These are phyloP conservation scores for Nyssa sinensis DNA, from an alignment of 148 eudicot species.

Conservation along the genomic window DNA sequence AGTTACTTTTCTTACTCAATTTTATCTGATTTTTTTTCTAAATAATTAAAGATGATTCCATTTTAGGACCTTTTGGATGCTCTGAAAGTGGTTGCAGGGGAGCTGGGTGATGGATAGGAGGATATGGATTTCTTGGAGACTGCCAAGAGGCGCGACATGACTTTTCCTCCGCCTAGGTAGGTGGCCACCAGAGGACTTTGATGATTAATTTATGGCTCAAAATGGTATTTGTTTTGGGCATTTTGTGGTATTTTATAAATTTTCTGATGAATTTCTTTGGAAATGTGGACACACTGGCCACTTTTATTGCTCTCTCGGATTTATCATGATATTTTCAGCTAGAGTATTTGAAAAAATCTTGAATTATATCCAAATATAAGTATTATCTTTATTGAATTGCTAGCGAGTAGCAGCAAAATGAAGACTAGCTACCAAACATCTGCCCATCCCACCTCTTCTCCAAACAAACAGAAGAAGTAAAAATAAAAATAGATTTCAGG, in stretches of 20 bases:
- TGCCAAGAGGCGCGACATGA: slow-evolving; percentile 45
- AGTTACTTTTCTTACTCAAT: no score
- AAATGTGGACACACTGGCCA: no score
- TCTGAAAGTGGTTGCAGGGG: slow-evolving; percentile 22
- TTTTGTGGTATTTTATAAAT: background rate
- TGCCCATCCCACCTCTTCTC: background rate
- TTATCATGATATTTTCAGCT: no score
- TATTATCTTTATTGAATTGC: no score
- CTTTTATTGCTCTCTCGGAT: background rate
- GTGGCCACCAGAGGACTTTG: slow-evolving; percentile 25
- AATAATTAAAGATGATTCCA: no score
- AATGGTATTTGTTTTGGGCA: background rate
- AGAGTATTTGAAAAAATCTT: no score
- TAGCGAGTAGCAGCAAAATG: background rate
- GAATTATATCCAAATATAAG: background rate
- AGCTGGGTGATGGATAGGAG: slow-evolving; percentile 6
- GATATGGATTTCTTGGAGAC: slow-evolving; percentile 49
- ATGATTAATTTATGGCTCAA: background rate
- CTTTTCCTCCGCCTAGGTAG: slow-evolving; percentile 48
- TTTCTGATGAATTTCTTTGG: background rate
- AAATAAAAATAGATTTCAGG: background rate
- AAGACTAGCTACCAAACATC: background rate
- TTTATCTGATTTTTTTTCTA: no score
- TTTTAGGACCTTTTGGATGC: slow-evolving; percentile 29
- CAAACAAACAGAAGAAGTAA: no score